Base-by-base conservation (phyloP, 2,329 filamentous ascomycete genomes). In the Elsinoe necatrix region DNA sequence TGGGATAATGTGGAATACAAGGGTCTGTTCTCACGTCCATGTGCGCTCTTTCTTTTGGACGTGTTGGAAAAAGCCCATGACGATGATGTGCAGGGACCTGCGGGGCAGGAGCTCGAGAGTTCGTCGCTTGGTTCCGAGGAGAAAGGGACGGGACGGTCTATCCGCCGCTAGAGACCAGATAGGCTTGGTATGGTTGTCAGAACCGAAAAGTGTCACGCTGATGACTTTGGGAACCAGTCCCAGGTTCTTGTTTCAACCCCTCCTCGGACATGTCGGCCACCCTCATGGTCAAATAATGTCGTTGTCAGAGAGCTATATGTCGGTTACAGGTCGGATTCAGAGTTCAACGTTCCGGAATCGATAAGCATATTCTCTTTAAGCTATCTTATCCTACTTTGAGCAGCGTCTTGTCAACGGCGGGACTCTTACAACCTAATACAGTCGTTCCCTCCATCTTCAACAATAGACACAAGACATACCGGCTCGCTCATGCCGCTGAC, bases 351-450 rank as follows among this genome's bases (percentile, higher is more conserved):
- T 18, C 31, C 34, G 12, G 31, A 39, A 52, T 52, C 16, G 48
- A 37, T 52, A 52, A 52, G 48, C 48, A 52, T 52, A 52, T 52
- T 35, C 25, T 37, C 34, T 25, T 39, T 52, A 52, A 52, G 48
- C 48, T 52, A 52, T 37, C 48, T 39, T 35, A 35, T 23, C 34
- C 48, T 29, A 20, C 31, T 35, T 50, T 50, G 25, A 45, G 41
- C 45, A 31, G 45, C 45, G 29, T 50, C 45, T 35, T 18, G 45
- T 31, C 45, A 52, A 52, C 48, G 48, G 48, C 31, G 16, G 29
- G 9, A n/a, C 1, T 16, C 25, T 25, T 20, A 14, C 11, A 35
- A 39, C 48, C 25, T 52, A 39, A 52, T 52, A 20, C 31, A 20
- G 25, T 34, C 34, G n/a, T 39, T 23, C 5, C 14, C 12, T 50